These are phyloP conservation scores for Limnanthes douglasii DNA, from an alignment of 345 rosid species.

Conservation along the genomic window DNA sequence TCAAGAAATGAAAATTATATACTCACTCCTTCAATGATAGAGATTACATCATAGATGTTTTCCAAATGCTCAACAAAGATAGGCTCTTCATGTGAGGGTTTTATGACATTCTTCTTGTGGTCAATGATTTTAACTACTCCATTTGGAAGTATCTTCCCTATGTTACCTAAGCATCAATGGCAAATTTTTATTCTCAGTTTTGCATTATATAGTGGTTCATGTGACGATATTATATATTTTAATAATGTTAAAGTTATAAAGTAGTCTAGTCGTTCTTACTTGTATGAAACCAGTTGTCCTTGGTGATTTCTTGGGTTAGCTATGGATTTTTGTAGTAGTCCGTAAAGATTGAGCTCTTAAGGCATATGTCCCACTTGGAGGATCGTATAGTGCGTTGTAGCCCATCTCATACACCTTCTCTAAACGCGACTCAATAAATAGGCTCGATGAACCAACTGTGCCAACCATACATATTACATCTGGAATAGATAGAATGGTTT, in stretches of 20 bases:
- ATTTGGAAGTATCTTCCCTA: conserved; percentile 72
- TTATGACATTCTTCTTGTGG: conserved; percentile 77
- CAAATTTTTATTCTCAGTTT: too few relatives aligned
- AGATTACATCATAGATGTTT: conserved; percentile 36
- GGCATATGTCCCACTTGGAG: conserved; percentile 82
- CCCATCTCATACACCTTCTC: conserved; percentile 97
- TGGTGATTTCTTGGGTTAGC: conserved; percentile 50
- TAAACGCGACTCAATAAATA: conserved; percentile 63
- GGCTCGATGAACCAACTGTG: conserved; percentile 42
- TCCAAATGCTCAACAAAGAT: conserved; percentile 79
- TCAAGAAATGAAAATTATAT: neutral
- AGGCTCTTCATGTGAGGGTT: conserved; percentile 94
- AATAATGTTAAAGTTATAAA: too few relatives aligned
- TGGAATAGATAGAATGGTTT: conserved; percentile 51
- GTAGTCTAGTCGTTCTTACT: too few relatives aligned
- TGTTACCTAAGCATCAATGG: conserved; percentile 80
- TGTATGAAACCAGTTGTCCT: conserved; percentile 96
- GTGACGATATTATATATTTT: too few relatives aligned
- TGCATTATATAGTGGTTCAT: too few relatives aligned
- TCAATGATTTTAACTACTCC: conserved; percentile 78
- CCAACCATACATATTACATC: conserved; percentile 97
- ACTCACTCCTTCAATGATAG: conserved; percentile 64
- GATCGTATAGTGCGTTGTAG: conserved; percentile 59
- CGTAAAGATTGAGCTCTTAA: conserved; percentile 65
- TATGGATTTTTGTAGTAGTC: conserved; percentile 81